These are phyloP conservation scores for Dactylonectria macrodidyma DNA, from an alignment of 2,329 filamentous ascomycete species.

Conservation along the genomic window DNA sequence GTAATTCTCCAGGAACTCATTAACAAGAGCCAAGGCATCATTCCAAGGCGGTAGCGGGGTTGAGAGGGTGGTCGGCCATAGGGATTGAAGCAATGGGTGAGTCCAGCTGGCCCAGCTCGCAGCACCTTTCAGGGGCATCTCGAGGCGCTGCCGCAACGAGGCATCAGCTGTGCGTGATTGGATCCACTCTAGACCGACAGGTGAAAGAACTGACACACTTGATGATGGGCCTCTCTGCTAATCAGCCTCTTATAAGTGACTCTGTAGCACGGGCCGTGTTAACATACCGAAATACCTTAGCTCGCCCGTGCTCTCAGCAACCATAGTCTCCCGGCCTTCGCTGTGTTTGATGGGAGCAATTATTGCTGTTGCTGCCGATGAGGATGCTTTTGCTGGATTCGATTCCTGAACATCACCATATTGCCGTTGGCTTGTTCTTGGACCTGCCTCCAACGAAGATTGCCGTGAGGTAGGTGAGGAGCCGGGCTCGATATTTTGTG, in stretches of 20 bases:
- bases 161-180: slow-evolving; percentile 19
- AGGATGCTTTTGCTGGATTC: not conserved
- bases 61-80: slow-evolving; percentile 23
- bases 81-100: slow-evolving; percentile 19
- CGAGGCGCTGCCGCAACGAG: slow-evolving; percentile 15
- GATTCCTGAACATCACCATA: not conserved
- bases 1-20: slow-evolving; percentile 13
- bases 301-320: slow-evolving; percentile 22
- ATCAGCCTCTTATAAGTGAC: not conserved
- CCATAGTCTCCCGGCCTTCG: slow-evolving; percentile 15
- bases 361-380: not conserved
- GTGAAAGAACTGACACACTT: slow-evolving; percentile 16
- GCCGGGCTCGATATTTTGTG: not conserved
- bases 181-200: slow-evolving; percentile 20
- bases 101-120: slow-evolving; percentile 24
- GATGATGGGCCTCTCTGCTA: slow-evolving; percentile 13
- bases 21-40: slow-evolving; percentile 11
- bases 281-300: slow-evolving; percentile 22
- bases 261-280: not conserved
- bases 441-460: not conserved
- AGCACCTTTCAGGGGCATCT: slow-evolving; percentile 18
- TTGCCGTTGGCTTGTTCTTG: not conserved
- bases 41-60: slow-evolving; percentile 24
- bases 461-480: not conserved
- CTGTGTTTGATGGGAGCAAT: not conserved